phyloP scores from a whole-genome alignment of 176 grass and related monocot species.

The Cenchrus fungigraminus region DNA sequence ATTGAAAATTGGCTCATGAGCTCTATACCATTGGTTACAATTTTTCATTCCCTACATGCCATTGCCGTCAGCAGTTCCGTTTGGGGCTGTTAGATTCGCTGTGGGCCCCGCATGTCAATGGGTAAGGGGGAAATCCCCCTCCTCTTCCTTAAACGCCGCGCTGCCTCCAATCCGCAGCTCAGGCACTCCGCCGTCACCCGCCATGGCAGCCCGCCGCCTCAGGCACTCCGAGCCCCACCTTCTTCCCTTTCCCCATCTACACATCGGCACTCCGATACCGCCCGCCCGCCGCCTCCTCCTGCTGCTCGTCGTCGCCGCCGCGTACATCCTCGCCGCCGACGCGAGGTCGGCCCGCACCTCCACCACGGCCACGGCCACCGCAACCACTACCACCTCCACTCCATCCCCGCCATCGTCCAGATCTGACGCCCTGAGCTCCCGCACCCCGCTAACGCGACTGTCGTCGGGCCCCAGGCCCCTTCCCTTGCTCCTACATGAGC shows the following conservation, averaged over 20 bases:
- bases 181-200: no score
- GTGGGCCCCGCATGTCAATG: no score
- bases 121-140: no score
- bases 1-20: no score
- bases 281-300: slow-evolving; percentile 31
- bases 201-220: no score
- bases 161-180: no score
- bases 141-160: no score
- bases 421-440: slow-evolving; percentile 54
- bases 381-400: slow-evolving; percentile 49
- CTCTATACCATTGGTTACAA: no score
- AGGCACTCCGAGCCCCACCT: background rate
- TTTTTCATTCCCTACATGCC: no score
- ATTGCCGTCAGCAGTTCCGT: no score
- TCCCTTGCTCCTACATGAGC: no score
- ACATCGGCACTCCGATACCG: slow-evolving; percentile 32
- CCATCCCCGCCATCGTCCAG: slow-evolving; percentile 58
- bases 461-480: slow-evolving; percentile 45
- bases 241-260: background rate
- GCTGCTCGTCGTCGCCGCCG: slow-evolving; percentile 34
- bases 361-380: slow-evolving; percentile 18
- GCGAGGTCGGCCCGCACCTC: slow-evolving; percentile 34
- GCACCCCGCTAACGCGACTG: slow-evolving; percentile 11
- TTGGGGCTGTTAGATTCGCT: no score
- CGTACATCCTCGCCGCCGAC: slow-evolving; percentile 11